These are phyloP conservation scores for Plasmodium chabaudi DNA, from an alignment of 169 alveolate species.

Conservation along the genomic window DNA sequence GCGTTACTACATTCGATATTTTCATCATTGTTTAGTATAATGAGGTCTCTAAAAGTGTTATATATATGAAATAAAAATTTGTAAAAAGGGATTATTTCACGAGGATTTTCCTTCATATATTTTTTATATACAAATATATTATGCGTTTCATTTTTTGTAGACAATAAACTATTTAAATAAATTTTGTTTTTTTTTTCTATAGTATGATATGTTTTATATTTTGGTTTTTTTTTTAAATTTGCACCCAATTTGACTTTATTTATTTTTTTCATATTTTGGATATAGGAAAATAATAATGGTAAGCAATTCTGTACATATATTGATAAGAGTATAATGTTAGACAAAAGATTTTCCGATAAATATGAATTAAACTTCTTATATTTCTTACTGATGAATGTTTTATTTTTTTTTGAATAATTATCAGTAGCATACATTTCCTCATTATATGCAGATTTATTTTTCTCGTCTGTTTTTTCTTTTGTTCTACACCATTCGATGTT, in stretches of 20 bases:
- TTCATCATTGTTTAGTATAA: not conserved
- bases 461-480: not conserved
- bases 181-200: not conserved
- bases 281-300: constrained; percentile 47
- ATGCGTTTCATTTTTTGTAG: no score
- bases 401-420: not conserved
- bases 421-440: no score
- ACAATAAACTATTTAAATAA: not conserved
- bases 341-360: constrained; percentile 44
- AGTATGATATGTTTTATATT: no score
- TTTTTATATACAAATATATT: constrained; percentile 10
- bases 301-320: constrained; percentile 48
- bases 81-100: constrained; percentile 24
- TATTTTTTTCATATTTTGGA: constrained; percentile 13
- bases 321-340: constrained; percentile 59
- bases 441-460: no score
- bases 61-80: constrained; percentile 13
- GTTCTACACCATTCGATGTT: constrained; percentile 1
- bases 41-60: constrained; percentile 5
- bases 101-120: not conserved
- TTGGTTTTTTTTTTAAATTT: not conserved
- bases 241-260: no score
- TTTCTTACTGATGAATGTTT: constrained; percentile 8
- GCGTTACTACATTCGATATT: not conserved
- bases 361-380: constrained; percentile 17